Base-by-base conservation (phyloP, 1,139 yeast genomes). In the Yamadazyma sp. region DNA sequence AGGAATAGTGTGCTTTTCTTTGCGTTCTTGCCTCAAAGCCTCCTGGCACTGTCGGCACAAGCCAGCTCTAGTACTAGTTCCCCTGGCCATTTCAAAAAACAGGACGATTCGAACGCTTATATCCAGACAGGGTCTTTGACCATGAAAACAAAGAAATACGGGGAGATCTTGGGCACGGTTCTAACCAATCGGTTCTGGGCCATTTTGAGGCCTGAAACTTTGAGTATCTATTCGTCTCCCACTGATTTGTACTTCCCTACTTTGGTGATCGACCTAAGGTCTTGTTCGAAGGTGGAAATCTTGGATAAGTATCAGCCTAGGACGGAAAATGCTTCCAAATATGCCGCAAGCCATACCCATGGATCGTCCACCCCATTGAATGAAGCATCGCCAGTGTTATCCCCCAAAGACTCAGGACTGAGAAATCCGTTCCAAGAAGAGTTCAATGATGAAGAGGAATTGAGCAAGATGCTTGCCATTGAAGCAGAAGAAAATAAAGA, bases 161-260 rank as follows among this genome's bases (percentile, higher is more conserved):
- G 71, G 2, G 75, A 71, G 40, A 53, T 62, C n/a, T 60, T 71
- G 36, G 54, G 62, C 5, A 53, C 71, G 1, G 64, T 66, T 1
- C 45, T 66, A 6, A 66, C 74, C 3, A 64, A 64, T 38, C 48
- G 62, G 24, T 83, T 75, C 56, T 92, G 97, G 96, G 88, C 89
- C 11, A 76, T 88, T 2, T 64, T 91, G 43, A 69, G 86, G 47
- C 79, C 81, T 31, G 83, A 83, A 39, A 77, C 91, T 0, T 68
- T 91, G 17, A 73, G 87, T 3, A 73, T 87, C 36, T 89, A 85
- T 58, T 64, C 77, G 8, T 79, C 79, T 5, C 77, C 96, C 1
- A 81, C 88, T 0, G 95, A 88, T 41, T 64, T 85, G 17, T 89
- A 89, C 59, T 89, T 89, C 62, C 98, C 98, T 0, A 68, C 72